Conservation (phyloP, 2,329 filamentous ascomycete species). For the Aspergillus aculeatus region DNA sequence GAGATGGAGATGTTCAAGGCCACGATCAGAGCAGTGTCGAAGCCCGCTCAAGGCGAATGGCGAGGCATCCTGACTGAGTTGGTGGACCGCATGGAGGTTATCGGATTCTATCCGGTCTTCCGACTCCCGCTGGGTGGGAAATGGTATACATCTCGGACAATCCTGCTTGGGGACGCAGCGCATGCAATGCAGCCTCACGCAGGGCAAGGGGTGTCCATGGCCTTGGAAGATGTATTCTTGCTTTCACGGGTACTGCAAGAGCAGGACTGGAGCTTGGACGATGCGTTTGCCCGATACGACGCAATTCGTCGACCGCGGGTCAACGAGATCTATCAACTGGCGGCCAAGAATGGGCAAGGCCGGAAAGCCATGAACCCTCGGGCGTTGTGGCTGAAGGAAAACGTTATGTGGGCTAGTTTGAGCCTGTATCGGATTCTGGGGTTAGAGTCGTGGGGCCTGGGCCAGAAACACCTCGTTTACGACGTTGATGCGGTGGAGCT, state of each 20-base stretch:
- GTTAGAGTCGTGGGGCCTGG: slow-evolving; percentile 19
- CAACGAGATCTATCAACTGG: slow-evolving; percentile 24
- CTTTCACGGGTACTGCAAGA: slow-evolving; percentile 28
- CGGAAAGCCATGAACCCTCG: slow-evolving; percentile 26
- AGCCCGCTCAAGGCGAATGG: not conserved
- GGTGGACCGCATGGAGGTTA: slow-evolving; percentile 15
- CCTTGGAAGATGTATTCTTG: slow-evolving; percentile 49
- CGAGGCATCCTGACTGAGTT: slow-evolving; percentile 9
- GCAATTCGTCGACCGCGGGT: slow-evolving; percentile 32
- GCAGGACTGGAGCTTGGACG: slow-evolving; percentile 11
- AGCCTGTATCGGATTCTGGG: slow-evolving; percentile 21
- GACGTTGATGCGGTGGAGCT: slow-evolving; percentile 27
- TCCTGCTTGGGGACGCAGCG: slow-evolving; percentile 34
- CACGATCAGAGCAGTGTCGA: slow-evolving; percentile 9
- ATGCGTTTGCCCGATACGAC: slow-evolving; percentile 30
- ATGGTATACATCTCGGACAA: slow-evolving; percentile 38
- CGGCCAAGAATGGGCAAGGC: slow-evolving; percentile 24
- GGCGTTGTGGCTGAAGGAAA: slow-evolving; percentile 30
- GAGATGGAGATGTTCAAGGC: slow-evolving; percentile 27
- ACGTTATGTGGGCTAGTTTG: slow-evolving; percentile 15
- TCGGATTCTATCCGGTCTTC: slow-evolving; percentile 38
- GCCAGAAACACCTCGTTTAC: slow-evolving; percentile 30
- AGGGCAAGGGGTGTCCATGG: slow-evolving; percentile 55
- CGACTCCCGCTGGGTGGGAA: slow-evolving; percentile 32
- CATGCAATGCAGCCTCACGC: slow-evolving; percentile 40